A percentile compares a stretch with the other conserved stretches of the same genome.
These are phyloP conservation scores for Oidiodendron maius DNA, from an alignment of 495 filamentous ascomycete genomes.

Conservation along the genomic window DNA sequence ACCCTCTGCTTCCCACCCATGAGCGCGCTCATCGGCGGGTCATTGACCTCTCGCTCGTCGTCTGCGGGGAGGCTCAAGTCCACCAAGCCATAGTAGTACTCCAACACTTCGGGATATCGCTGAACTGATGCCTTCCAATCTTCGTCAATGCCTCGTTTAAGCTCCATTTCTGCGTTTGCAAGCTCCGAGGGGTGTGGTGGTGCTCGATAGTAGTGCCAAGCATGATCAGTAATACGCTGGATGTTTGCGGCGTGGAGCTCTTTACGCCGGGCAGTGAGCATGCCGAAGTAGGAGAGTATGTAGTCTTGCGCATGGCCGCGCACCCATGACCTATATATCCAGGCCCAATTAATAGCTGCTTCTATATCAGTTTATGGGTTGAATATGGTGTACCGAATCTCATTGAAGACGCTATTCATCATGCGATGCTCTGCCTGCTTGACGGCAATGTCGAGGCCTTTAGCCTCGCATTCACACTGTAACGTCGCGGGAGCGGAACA, in stretches of 20 bases:
- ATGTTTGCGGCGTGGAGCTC: constrained; percentile 48
- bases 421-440: constrained; percentile 59
- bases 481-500: constrained; percentile 56
- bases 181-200: constrained; percentile 53
- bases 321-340: constrained; percentile 44
- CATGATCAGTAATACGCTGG: constrained; percentile 49
- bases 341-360: not conserved
- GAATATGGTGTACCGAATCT: constrained; percentile 52
- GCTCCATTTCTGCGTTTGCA: constrained; percentile 47
- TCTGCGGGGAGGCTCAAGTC: constrained; percentile 52
- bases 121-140: constrained; percentile 67
- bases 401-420: constrained; percentile 54
- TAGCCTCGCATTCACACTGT: constrained; percentile 64
- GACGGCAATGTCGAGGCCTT: constrained; percentile 59
- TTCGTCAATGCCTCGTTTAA: constrained; percentile 65
- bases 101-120: constrained; percentile 65
- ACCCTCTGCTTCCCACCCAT: constrained; percentile 22
- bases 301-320: constrained; percentile 62
- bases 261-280: constrained; percentile 55
- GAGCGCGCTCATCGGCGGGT: constrained; percentile 49
- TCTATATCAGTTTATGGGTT: too few species aligned
- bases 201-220: constrained; percentile 49
- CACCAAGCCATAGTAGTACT: constrained; percentile 63
- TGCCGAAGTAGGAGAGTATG: constrained; percentile 62
- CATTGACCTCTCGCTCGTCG: constrained; percentile 45